Evolutionary conservation across 768 basidiomycete species (phyloP).

Genomic region (Clitopilus hobsonii): DNA sequence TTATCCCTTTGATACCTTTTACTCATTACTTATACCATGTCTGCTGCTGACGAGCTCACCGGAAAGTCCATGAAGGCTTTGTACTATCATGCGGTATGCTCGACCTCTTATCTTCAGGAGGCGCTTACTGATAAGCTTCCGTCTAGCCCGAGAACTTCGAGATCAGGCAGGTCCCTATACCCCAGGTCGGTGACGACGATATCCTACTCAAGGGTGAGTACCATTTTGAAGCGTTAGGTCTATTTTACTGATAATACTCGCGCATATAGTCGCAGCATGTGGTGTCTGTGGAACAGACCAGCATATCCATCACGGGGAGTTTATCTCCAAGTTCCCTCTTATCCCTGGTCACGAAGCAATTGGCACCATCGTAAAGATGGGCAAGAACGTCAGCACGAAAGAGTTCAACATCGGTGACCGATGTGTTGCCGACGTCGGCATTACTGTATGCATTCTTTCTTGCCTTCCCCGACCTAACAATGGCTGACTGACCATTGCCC

Average conservation of each 20-base stretch:
- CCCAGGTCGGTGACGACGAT: constrained; percentile 60
- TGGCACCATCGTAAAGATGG: constrained; percentile 67
- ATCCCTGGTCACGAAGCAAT: constrained; percentile 77
- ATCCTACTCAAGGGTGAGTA: constrained; percentile 64
- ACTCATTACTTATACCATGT: constrained; percentile 24
- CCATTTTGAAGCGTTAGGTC: no score
- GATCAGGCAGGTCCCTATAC: constrained; percentile 64
- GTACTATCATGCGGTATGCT: constrained; percentile 56
- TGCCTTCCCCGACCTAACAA: constrained; percentile 2
- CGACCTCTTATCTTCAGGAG: not conserved
- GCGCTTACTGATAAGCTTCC: constrained; percentile 9
- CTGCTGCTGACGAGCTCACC: constrained; percentile 20
- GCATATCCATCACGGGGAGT: constrained; percentile 59
- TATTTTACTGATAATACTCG: no score
- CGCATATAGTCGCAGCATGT: not conserved
- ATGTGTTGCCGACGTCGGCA: constrained; percentile 77
- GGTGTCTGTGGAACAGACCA: constrained; percentile 61
- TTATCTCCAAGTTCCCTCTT: constrained; percentile 63
- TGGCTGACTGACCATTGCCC: constrained; percentile 4
- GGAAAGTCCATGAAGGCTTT: constrained; percentile 58
- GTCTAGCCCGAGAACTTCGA: constrained; percentile 63
- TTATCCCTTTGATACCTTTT: not conserved
- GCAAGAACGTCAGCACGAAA: constrained; percentile 63
- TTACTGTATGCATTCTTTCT: constrained; percentile 37
- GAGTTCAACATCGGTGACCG: constrained; percentile 77